Percentiles rank a stretch among this genome's conserved stretches.
These are phyloP conservation scores for Annulohypoxylon moriforme DNA, from an alignment of 495 filamentous ascomycete genomes.

Conservation along the genomic window DNA sequence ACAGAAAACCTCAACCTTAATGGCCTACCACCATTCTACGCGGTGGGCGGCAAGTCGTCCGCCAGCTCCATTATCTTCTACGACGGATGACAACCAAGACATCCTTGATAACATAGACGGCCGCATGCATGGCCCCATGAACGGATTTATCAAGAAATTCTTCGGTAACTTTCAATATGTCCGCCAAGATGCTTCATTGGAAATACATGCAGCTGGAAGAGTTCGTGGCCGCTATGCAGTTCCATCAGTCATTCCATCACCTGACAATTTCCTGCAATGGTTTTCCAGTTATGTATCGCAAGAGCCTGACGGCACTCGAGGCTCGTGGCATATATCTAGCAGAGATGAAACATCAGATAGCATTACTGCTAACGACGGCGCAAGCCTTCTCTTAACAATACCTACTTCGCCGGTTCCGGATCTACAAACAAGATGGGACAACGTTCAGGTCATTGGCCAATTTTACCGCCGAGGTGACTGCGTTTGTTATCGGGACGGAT, in stretches of 20 bases:
- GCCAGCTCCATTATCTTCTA: slow-evolving; percentile 23
- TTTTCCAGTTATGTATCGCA: slow-evolving; percentile 40
- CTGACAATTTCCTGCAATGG: slow-evolving; percentile 40
- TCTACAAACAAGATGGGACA: slow-evolving; percentile 37
- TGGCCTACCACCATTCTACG: no score
- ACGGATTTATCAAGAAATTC: slow-evolving; percentile 41
- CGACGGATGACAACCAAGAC: slow-evolving; percentile 31
- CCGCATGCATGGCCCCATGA: slow-evolving; percentile 46
- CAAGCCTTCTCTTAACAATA: slow-evolving; percentile 36
- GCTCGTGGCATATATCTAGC: slow-evolving; percentile 43
- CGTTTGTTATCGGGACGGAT: slow-evolving; percentile 42
- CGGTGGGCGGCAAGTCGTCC: not conserved
- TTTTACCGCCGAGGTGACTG: slow-evolving; percentile 27
- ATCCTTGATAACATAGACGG: slow-evolving; percentile 46
- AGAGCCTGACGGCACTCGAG: slow-evolving; percentile 35
- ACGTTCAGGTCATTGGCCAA: slow-evolving; percentile 43
- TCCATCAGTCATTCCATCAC: slow-evolving; percentile 31
- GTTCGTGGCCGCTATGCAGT: slow-evolving; percentile 21
- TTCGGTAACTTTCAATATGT: slow-evolving; percentile 39
- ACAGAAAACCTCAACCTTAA: no score
- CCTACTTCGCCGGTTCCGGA: slow-evolving; percentile 24
- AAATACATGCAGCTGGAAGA: slow-evolving; percentile 31
- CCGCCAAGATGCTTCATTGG: slow-evolving; percentile 32
- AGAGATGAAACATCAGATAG: slow-evolving; percentile 10
- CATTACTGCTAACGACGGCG: slow-evolving; percentile 23